Conservation (phyloP, 768 basidiomycete genomes). For the Psilocybe cyanescens region DNA sequence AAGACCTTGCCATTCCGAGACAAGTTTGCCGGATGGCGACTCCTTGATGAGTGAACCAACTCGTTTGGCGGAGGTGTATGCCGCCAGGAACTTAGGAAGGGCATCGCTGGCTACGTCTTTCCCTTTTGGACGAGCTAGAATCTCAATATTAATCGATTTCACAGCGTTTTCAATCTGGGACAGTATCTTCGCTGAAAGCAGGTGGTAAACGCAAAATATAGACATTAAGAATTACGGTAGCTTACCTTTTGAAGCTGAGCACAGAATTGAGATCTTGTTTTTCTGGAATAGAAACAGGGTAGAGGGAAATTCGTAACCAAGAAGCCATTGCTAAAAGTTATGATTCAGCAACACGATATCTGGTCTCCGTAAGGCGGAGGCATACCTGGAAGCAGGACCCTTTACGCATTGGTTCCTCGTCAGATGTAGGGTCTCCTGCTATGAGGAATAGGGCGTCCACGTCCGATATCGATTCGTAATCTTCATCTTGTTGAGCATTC, state of each 20-base stretch:
- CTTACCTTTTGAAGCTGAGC: slow-evolving; percentile 87
- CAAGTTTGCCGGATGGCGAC: slow-evolving; percentile 80
- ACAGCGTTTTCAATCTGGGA: slow-evolving; percentile 70
- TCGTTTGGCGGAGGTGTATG: slow-evolving; percentile 62
- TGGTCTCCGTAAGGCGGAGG: slow-evolving; percentile 23
- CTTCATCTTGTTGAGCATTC: slow-evolving; percentile 72
- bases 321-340: slow-evolving; percentile 81
- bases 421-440: slow-evolving; percentile 78
- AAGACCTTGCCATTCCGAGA: slow-evolving; percentile 82
- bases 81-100: slow-evolving; percentile 66
- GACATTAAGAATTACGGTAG: background rate
- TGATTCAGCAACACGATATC: slow-evolving; percentile 18
- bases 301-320: slow-evolving; percentile 97
- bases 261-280: slow-evolving; percentile 76
- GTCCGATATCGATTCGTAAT: slow-evolving; percentile 69
- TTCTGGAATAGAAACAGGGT: slow-evolving; percentile 87
- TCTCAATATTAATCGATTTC: slow-evolving; percentile 68
- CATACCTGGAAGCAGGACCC: slow-evolving; percentile 89
- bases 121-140: slow-evolving; percentile 76
- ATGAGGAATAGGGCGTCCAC: slow-evolving; percentile 72
- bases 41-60: slow-evolving; percentile 86
- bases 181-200: slow-evolving; percentile 76
- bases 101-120: slow-evolving; percentile 82
- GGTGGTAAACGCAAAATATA: slow-evolving; percentile 7
- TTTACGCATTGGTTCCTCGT: slow-evolving; percentile 91